Evolutionary conservation across 1,284 basidiomycete genomes (phyloP).

Genomic region (Ceratobasidium sp.): DNA sequence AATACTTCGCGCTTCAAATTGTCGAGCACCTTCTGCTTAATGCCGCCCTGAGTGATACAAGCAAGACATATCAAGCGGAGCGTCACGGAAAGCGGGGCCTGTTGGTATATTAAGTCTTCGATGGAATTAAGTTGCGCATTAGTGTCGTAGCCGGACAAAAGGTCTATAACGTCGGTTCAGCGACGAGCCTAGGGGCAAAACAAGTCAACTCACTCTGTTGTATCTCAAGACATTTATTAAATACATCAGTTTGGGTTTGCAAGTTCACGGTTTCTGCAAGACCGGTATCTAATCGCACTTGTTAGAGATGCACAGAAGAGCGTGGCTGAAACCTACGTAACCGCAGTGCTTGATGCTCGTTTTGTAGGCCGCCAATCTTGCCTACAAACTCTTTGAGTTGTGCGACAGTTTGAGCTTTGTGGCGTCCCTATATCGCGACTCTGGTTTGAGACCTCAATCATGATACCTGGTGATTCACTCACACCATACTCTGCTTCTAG

Average conservation of each 20-base stretch:
- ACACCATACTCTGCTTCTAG: slow-evolving; percentile 94
- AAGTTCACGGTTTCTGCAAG: slow-evolving; percentile 92
- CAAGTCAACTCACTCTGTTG: slow-evolving; percentile 81
- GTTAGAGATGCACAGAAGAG: slow-evolving; percentile 36
- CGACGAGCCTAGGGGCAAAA: neutral
- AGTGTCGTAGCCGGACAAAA: slow-evolving; percentile 89
- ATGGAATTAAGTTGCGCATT: slow-evolving; percentile 80
- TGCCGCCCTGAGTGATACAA: slow-evolving; percentile 83
- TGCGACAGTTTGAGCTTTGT: slow-evolving; percentile 89
- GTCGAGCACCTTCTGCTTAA: slow-evolving; percentile 89
- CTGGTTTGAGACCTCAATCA: slow-evolving; percentile 41
- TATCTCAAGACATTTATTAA: slow-evolving; percentile 92
- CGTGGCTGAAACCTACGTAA: slow-evolving; percentile 69
- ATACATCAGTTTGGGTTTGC: slow-evolving; percentile 86
- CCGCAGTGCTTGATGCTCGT: slow-evolving; percentile 87
- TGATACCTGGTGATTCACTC: slow-evolving; percentile 48
- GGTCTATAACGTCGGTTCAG: slow-evolving; percentile 62
- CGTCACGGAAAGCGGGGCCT: slow-evolving; percentile 79
- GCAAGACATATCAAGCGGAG: slow-evolving; percentile 87
- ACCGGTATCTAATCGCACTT: slow-evolving; percentile 76
- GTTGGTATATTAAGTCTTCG: slow-evolving; percentile 87
- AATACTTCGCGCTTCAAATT: slow-evolving; percentile 91
- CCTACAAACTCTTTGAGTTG: slow-evolving; percentile 96
- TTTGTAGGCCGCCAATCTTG: slow-evolving; percentile 89
- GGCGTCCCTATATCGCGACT: slow-evolving; percentile 61